Conservation (phyloP, 31 red algal species). For the Endocladia muricata region DNA sequence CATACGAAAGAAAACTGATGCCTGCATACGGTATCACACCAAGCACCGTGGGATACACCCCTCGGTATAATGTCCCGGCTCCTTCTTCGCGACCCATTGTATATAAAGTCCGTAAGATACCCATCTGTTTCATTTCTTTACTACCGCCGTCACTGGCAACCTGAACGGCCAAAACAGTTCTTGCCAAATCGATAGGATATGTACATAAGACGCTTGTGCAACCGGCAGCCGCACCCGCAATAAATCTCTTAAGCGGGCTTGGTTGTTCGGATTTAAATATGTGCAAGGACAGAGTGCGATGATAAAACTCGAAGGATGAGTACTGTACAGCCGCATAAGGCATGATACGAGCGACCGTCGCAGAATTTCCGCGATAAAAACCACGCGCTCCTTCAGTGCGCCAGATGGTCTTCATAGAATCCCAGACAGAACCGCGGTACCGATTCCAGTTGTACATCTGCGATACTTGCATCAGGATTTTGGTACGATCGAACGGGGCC, state of each 20-base stretch:
- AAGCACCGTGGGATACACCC: conserved; percentile 78
- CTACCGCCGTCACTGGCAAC: conserved; percentile 22
- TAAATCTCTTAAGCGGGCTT: conserved; percentile 68
- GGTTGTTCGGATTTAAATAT: conserved; percentile 63
- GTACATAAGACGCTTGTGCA: conserved; percentile 78
- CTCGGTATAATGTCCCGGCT: conserved; percentile 53
- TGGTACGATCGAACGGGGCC: conserved; percentile 84
- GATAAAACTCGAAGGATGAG: conserved; percentile 80
- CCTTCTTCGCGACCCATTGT: conserved; percentile 42
- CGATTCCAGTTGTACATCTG: conserved; percentile 61
- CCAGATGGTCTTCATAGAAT: conserved; percentile 32
- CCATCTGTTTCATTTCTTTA: conserved; percentile 7
- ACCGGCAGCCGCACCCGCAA: conserved; percentile 82
- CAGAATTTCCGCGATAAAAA: conserved; percentile 67
- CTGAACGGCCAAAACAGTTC: conserved; percentile 68
- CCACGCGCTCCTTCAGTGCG: conserved; percentile 48
- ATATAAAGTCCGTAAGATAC: conserved; percentile 30
- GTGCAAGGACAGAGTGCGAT: conserved; percentile 46
- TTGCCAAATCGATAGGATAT: conserved; percentile 83
- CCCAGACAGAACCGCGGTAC: conserved; percentile 32
- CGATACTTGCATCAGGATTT: conserved; percentile 86
- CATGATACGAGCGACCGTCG: conserved; percentile 78
- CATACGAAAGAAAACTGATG: conserved; percentile 80
- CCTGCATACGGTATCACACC: conserved; percentile 91
- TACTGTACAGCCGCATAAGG: conserved; percentile 92